Base-by-base conservation (phyloP, 2,329 filamentous ascomycete species). In the Colletotrichum trifolii region DNA sequence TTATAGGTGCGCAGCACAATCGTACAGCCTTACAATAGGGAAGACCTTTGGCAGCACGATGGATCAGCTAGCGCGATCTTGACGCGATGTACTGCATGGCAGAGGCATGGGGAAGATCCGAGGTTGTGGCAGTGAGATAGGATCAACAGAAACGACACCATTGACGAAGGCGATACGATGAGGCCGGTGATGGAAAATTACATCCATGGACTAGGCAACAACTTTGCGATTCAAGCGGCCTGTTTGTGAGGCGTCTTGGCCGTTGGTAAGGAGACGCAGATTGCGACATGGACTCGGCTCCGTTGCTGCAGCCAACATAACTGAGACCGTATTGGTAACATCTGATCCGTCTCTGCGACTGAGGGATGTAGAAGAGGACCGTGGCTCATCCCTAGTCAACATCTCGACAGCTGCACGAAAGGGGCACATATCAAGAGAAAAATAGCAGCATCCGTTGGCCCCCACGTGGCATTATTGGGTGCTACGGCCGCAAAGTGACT, bases 241-340 rank as follows among this genome's bases (percentile, higher is more conserved):
- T 3, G 33, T 17, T 34, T 46, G n/a, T 11, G 17, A 12, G n/a
- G 15, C 2, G 33, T 3, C 47, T 46, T 38, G 40, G 53, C 53
- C 25, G 40, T 55, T 38, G 9, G 38, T 35, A 50, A 33, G 13
- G 49, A 13, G 49, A 4, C 15, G 15, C 36, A 53, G 8, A 33
- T 11, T 53, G 49, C 15, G 49, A 53, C 53, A 13, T 25, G 25
- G 25, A 25, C 25, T 5, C 25, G 25, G 25, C 25, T 25, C 36
- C 38, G 11, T 38, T 7, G 34, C 43, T 36, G 25, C 33, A 13
- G 52, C 11, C 35, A 36, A 7, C 1, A 17, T 39, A 11, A 25
- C 35, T 60, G 57, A 60, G 54, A 60, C 48, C 9, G 17, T 59
- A 39, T 39, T 48, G 49, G 49, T n/a, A 46, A 10, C 25, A 25